These are phyloP conservation scores for Cladophialophora chaetospira DNA, from an alignment of 2,329 filamentous ascomycete genomes.

Conservation along the genomic window DNA sequence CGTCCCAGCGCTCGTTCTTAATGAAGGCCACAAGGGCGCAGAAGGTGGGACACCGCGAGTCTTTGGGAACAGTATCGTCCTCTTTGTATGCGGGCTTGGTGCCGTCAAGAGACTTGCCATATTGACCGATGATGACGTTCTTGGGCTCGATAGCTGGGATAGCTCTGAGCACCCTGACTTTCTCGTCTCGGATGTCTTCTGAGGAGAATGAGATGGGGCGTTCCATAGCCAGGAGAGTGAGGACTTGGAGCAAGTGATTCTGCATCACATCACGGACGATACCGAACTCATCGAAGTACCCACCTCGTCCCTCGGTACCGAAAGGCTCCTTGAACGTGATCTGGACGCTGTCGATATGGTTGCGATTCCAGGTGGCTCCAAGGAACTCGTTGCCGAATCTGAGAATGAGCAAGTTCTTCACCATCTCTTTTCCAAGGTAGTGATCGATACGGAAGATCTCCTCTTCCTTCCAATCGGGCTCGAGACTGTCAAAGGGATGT, in stretches of 20 bases:
- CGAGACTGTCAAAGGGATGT: constrained; percentile 52
- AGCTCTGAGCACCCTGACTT: constrained; percentile 87
- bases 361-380: constrained; percentile 96
- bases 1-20: constrained; percentile 99
- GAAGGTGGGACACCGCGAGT: constrained; percentile 96
- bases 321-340: constrained; percentile 99
- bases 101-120: constrained; percentile 92
- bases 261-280: constrained; percentile 99
- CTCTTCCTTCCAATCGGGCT: constrained; percentile 97
- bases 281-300: constrained; percentile 99
- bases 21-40: constrained; percentile 97
- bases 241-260: constrained; percentile 95
- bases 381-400: constrained; percentile 99
- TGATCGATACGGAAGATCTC: constrained; percentile 99
- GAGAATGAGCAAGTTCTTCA: constrained; percentile 98
- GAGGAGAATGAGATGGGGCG: constrained; percentile 96
- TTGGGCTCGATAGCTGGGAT: constrained; percentile 97
- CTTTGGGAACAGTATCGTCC: constrained; percentile 96
- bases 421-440: constrained; percentile 99
- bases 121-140: constrained; percentile 99
- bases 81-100: constrained; percentile 98
- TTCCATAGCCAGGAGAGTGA: constrained; percentile 97
- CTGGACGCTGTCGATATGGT: constrained; percentile 99
- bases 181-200: constrained; percentile 98
- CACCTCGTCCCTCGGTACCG: constrained; percentile 93